Conservation (phyloP, 345 rosid genomes). For the Acer negundo region DNA sequence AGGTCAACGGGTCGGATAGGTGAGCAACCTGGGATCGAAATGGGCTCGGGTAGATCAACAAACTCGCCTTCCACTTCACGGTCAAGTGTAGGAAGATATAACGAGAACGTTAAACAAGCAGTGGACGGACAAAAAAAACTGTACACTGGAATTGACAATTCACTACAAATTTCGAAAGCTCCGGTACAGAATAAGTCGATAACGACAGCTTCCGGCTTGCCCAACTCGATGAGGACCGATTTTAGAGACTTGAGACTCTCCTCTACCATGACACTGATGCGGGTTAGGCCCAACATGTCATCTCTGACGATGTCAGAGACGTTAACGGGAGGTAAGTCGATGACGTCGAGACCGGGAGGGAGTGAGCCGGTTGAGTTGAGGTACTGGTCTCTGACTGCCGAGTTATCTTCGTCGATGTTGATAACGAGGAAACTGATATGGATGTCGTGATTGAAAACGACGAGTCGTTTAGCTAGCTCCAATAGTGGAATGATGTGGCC, state of each 20-base stretch:
- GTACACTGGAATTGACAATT: slow-evolving; percentile 35
- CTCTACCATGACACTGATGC: slow-evolving; percentile 22
- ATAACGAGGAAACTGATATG: slow-evolving; percentile 34
- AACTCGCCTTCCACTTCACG: slow-evolving; percentile 27
- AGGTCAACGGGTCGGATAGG: slow-evolving; percentile 25
- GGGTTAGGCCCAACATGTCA: slow-evolving; percentile 19
- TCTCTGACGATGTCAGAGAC: slow-evolving; percentile 21
- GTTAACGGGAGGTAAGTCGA: slow-evolving; percentile 36
- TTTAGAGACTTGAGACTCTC: slow-evolving; percentile 33
- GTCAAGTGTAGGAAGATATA: slow-evolving; percentile 35
- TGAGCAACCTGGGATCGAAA: slow-evolving; percentile 41
- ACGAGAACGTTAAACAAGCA: slow-evolving; percentile 22
- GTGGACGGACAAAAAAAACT: slow-evolving; percentile 27
- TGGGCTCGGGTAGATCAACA: slow-evolving; percentile 24
- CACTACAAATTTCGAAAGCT: slow-evolving; percentile 33
- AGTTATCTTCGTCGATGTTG: slow-evolving; percentile 17
- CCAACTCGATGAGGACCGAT: slow-evolving; percentile 9
- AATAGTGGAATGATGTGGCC: slow-evolving; percentile 49
- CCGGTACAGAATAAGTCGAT: slow-evolving; percentile 35
- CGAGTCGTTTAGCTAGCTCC: slow-evolving; percentile 41
- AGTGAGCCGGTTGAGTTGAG: slow-evolving; percentile 25
- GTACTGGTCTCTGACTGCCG: slow-evolving; percentile 25
- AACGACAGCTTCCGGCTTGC: slow-evolving; percentile 33
- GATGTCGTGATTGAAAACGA: slow-evolving; percentile 23
- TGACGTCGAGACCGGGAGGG: slow-evolving; percentile 27